Conservation (phyloP, 2,329 filamentous ascomycete genomes). For the Akanthomyces uredinophilus region DNA sequence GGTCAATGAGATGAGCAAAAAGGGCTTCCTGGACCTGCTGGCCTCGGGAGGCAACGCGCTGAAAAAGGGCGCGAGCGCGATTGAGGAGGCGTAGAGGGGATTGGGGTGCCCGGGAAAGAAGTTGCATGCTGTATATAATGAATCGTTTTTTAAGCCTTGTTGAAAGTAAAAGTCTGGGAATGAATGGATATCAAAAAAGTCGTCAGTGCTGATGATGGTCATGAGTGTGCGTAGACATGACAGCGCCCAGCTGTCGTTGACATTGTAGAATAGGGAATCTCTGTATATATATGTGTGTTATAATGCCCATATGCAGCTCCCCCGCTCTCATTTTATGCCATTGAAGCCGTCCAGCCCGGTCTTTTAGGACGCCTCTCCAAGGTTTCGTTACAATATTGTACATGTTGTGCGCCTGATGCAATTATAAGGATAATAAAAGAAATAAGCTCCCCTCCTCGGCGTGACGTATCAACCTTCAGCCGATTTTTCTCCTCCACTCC, state of each 20-base stretch:
- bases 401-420: constrained; percentile 10
- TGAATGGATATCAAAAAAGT: not conserved
- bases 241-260: not conserved
- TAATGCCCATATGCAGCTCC: constrained; percentile 2
- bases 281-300: constrained; percentile 4
- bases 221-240: not conserved
- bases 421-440: not conserved
- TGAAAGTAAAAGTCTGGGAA: constrained; percentile 2
- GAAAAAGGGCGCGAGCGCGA: constrained; percentile 49
- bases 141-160: constrained; percentile 11
- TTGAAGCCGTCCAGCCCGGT: not conserved
- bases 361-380: not conserved
- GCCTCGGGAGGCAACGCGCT: constrained; percentile 55
- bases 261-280: constrained; percentile 11
- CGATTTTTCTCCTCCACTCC: not conserved
- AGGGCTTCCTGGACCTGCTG: constrained; percentile 92
- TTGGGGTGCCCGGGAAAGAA: not conserved
- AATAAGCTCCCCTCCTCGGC: not conserved
- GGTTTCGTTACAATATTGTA: constrained; percentile 10
- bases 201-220: too few relatives aligned
- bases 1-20: constrained; percentile 92
- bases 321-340: not conserved
- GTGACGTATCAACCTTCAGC: not conserved
- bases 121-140: constrained; percentile 13
- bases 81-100: constrained; percentile 49